Percentiles rank a stretch among this genome's conserved stretches.
Evolutionary conservation across 257 asterid species (phyloP).

Genomic region (Forsythia viridissima): DNA sequence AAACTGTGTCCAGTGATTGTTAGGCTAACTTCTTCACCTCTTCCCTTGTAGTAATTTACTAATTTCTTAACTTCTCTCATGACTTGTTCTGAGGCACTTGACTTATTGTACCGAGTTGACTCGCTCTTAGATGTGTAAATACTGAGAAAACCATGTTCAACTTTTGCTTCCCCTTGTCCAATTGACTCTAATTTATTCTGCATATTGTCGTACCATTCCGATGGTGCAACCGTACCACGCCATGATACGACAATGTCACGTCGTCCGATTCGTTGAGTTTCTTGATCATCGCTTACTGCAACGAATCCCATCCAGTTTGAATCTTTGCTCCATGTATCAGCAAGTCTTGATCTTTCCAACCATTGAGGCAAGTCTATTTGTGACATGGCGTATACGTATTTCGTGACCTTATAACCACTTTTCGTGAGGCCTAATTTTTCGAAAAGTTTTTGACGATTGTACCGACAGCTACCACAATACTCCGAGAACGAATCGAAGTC

Average conservation of each 20-base stretch:
- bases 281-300: slow-evolving; percentile 60
- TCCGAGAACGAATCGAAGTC: slow-evolving; percentile 64
- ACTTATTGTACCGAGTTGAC: slow-evolving; percentile 60
- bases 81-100: slow-evolving; percentile 77
- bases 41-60: slow-evolving; percentile 35
- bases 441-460: slow-evolving; percentile 47
- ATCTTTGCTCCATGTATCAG: slow-evolving; percentile 67
- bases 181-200: slow-evolving; percentile 58
- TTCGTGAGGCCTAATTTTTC: slow-evolving; percentile 43
- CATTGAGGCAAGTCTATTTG: slow-evolving; percentile 65
- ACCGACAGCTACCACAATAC: slow-evolving; percentile 70
- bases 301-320: slow-evolving; percentile 88
- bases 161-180: slow-evolving; percentile 61
- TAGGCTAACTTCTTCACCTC: slow-evolving; percentile 60
- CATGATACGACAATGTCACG: slow-evolving; percentile 73
- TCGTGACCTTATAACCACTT: slow-evolving; percentile 49
- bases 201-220: slow-evolving; percentile 82
- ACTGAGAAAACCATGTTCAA: slow-evolving; percentile 77
- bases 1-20: slow-evolving; percentile 80
- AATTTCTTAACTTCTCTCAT: slow-evolving; percentile 50
- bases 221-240: slow-evolving; percentile 75
- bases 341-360: slow-evolving; percentile 53
- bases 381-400: slow-evolving; percentile 72
- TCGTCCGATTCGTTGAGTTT: slow-evolving; percentile 63
- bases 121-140: slow-evolving; percentile 65